Percentiles rank a stretch among this genome's conserved stretches.
Evolutionary conservation across 2,329 filamentous ascomycete species (phyloP).

Genomic region (Stachybotrys chlorohalonatus): DNA sequence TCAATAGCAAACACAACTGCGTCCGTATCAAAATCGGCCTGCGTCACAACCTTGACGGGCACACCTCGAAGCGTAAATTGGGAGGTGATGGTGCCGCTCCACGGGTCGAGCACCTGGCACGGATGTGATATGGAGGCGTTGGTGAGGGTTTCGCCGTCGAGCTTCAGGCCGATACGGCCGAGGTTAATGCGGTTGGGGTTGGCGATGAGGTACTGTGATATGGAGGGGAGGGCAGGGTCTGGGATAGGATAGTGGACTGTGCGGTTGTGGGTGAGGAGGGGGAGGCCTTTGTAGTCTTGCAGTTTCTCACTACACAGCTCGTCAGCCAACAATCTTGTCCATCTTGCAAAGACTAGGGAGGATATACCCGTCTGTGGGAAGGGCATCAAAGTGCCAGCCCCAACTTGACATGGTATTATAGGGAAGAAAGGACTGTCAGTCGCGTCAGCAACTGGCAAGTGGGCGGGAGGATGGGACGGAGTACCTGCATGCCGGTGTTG

Average conservation of each 20-base stretch:
- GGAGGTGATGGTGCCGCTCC: constrained; percentile 27
- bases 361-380: constrained; percentile 23
- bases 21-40: constrained; percentile 25
- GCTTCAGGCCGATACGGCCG: constrained; percentile 30
- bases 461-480: not conserved
- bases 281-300: constrained; percentile 22
- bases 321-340: not conserved
- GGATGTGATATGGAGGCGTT: constrained; percentile 16
- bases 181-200: constrained; percentile 36
- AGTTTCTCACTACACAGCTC: not conserved
- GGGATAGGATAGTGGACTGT: constrained; percentile 28
- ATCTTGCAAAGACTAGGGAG: not conserved
- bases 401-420: constrained; percentile 38
- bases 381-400: constrained; percentile 41
- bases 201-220: constrained; percentile 44
- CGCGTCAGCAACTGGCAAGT: constrained; percentile 10
- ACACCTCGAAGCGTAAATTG: constrained; percentile 19
- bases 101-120: constrained; percentile 11
- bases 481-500: constrained; percentile 28
- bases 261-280: constrained; percentile 22
- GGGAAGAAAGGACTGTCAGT: constrained; percentile 27
- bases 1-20: constrained; percentile 23
- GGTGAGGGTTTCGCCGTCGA: constrained; percentile 18
- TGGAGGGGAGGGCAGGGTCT: constrained; percentile 21
- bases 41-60: constrained; percentile 21